Conservation (phyloP, 495 filamentous ascomycete species). For the Hypoxylon fuscum region DNA sequence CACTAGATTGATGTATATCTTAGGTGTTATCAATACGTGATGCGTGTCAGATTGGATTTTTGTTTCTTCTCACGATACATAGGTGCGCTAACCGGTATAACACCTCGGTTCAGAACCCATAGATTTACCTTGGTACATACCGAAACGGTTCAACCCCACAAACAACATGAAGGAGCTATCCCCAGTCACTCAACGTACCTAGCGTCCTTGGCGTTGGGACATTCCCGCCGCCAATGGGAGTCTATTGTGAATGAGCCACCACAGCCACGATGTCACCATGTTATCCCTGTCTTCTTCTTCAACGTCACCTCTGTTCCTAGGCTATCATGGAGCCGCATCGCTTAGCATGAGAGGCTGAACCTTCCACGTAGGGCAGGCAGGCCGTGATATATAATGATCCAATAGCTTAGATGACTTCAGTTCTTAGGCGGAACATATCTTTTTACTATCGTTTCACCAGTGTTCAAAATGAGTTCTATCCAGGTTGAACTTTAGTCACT, state of each 20-base stretch:
- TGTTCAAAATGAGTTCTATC: too few relatives aligned
- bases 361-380: neutral
- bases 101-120: slow-evolving; percentile 31
- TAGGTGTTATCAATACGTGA: too few relatives aligned
- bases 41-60: too few relatives aligned
- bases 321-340: slow-evolving; percentile 1
- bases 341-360: neutral
- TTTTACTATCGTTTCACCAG: too few relatives aligned
- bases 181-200: neutral
- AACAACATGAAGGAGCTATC: neutral
- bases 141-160: slow-evolving; percentile 11
- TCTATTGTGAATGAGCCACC: neutral
- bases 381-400: neutral
- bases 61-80: too few relatives aligned
- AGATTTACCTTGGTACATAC: too few relatives aligned
- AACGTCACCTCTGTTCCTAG: slow-evolving; percentile 9
- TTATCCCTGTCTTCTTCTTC: slow-evolving; percentile 10
- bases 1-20: too few relatives aligned
- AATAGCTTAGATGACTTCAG: neutral
- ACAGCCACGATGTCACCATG: slow-evolving; percentile 1
- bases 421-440: neutral
- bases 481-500: too few relatives aligned
- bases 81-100: slow-evolving; percentile 17
- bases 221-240: slow-evolving; percentile 6
- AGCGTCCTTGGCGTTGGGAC: slow-evolving; percentile 17